Evolutionary conservation across 2,329 filamentous ascomycete species (phyloP).

Genomic region (Cladosporium velox): DNA sequence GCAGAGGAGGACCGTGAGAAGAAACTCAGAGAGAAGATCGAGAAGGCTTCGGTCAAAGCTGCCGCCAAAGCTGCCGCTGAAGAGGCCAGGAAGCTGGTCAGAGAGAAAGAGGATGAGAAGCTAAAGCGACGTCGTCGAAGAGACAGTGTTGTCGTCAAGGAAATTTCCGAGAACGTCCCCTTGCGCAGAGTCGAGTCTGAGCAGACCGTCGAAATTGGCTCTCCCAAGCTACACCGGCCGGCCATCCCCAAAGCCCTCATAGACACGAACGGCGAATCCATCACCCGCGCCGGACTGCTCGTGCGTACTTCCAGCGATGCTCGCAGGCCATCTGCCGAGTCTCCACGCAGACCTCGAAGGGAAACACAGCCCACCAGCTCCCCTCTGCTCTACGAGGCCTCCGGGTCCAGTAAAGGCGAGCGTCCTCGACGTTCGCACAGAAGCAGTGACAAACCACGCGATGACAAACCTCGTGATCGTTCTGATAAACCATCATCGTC

Average conservation of each 20-base stretch:
- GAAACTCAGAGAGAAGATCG: slow-evolving; percentile 5
- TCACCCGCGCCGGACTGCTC: slow-evolving; percentile 15
- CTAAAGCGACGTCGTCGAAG: slow-evolving; percentile 2
- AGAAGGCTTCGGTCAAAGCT: slow-evolving; percentile 12
- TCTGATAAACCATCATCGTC: background rate
- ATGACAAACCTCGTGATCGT: background rate
- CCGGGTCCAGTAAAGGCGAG: background rate
- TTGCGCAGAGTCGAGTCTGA: slow-evolving; percentile 5
- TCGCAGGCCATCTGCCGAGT: background rate
- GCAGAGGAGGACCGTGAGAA: slow-evolving; percentile 8
- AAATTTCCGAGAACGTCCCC: background rate
- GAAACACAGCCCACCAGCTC: slow-evolving; percentile 1
- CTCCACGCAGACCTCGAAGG: background rate
- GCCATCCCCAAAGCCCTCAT: slow-evolving; percentile 8
- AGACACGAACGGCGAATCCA: slow-evolving; percentile 5
- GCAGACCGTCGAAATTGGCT: slow-evolving; percentile 10
- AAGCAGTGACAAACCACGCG: background rate
- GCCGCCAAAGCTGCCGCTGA: slow-evolving; percentile 16
- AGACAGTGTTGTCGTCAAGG: slow-evolving; percentile 16
- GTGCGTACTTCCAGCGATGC: slow-evolving; percentile 14
- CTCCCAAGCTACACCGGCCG: slow-evolving; percentile 5
- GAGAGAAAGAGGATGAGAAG: slow-evolving; percentile 15
- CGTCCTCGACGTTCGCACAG: slow-evolving; percentile 1
- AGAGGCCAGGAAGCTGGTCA: slow-evolving; percentile 12
- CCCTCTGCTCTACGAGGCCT: background rate